phyloP scores from a whole-genome alignment of 768 basidiomycete species.

The Neoboletus magnificus region DNA sequence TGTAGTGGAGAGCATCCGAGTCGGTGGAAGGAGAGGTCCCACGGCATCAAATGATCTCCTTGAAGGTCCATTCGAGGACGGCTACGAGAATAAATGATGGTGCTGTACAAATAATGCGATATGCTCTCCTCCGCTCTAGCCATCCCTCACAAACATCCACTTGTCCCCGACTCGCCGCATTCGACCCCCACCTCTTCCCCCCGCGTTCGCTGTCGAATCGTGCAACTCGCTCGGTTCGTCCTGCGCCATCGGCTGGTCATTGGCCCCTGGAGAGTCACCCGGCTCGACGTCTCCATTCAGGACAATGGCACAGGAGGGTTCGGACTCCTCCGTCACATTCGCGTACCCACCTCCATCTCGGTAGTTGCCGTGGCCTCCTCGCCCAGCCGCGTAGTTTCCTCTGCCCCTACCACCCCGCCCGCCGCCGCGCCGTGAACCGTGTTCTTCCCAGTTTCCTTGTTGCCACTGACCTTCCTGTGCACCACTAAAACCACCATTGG shows the following conservation, averaged over 20 bases:
- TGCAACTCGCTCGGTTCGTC: background rate
- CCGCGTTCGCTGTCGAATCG: background rate
- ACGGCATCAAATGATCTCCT: background rate
- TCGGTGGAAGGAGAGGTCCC: background rate
- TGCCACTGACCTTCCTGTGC: slow-evolving; percentile 25
- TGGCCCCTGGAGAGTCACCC: background rate
- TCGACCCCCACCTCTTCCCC: slow-evolving; percentile 39
- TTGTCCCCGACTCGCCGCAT: slow-evolving; percentile 73
- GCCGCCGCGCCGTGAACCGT: slow-evolving; percentile 37
- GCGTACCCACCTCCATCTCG: slow-evolving; percentile 40
- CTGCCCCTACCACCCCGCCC: slow-evolving; percentile 39
- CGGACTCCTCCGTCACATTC: slow-evolving; percentile 25
- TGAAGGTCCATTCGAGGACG: background rate
- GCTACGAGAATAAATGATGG: background rate
- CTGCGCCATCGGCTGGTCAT: slow-evolving; percentile 1
- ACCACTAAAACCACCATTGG: slow-evolving; percentile 14
- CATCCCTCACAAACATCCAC: slow-evolving; percentile 64
- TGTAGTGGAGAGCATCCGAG: slow-evolving; percentile 18
- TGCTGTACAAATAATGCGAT: slow-evolving; percentile 23
- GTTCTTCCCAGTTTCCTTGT: slow-evolving; percentile 24
- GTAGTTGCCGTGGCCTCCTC: slow-evolving; percentile 44
- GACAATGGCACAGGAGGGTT: slow-evolving; percentile 56
- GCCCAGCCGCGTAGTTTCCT: slow-evolving; percentile 35
- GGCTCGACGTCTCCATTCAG: slow-evolving; percentile 46
- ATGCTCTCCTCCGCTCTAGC: slow-evolving; percentile 17